Evolutionary conservation across 495 filamentous ascomycete species (phyloP), one percentile per base, ranked within the genome.

Genomic region (Xylaria telfairii): DNA sequence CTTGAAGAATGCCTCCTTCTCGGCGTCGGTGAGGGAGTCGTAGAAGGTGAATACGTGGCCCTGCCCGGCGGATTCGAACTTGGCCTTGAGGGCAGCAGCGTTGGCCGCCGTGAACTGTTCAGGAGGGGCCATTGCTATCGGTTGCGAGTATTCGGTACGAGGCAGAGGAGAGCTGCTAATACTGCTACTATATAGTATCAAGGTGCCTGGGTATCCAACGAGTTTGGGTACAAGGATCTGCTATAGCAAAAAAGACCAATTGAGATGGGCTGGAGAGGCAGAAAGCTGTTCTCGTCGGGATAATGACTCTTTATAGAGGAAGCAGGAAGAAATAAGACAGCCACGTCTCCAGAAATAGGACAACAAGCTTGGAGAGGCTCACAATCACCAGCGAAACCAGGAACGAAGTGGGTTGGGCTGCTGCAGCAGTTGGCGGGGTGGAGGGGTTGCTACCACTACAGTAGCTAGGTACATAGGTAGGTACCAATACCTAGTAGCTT

Each of bases 1-100:
- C 77, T 91, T 84, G 85, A 88, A 97, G 68, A 99, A 88, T 8
- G 86, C 81, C 41, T 89, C 89, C 82, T 97, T 93, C 72, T 97
- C 94, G 51, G 84, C 77, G 24, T 83, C 81, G 62, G 82, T 84
- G 61, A 99, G 89, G 67, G 90, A 86, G 72, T 98, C 93, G 83
- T 89, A 95, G 82, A 97, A 98, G 24, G 92, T 85, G 78, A 98
- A 93, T 49, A 99, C 93, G 53, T 99, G 96, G 46, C 90, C 92
- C 83, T 99, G 96, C 24, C 86, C 87, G 62, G 93, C 93, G 53
- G 89, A 83, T 54, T 87, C 86, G 82, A 97, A 99, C 76, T 92
- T 92, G 67, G 90, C 82, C 80, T 87, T 88, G 28, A 99, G 89
- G 73, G 89, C 82, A 60, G 93, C 84, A 72, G 96, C 81, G 76